A percentile compares a stretch with the other conserved stretches of the same genome.
phyloP scores from a whole-genome alignment of 2,329 filamentous ascomycete genomes.

The Leptoxyphium fumago region DNA sequence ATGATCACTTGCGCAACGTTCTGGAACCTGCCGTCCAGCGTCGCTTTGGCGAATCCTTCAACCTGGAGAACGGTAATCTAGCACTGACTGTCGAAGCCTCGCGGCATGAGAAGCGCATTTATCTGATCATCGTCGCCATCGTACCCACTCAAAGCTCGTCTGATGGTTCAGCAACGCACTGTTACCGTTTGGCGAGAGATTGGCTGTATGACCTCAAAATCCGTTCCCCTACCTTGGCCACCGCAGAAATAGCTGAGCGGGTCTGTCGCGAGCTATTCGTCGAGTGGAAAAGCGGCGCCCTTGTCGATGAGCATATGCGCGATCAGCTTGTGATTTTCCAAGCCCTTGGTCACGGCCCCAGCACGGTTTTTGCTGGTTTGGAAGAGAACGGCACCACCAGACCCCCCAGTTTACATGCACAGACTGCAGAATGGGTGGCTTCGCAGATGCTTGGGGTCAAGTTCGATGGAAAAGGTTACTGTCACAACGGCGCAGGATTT shows the following conservation, averaged over 20 bases:
- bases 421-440: slow-evolving; percentile 32
- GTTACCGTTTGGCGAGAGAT: slow-evolving; percentile 36
- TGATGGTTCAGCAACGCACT: slow-evolving; percentile 15
- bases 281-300: slow-evolving; percentile 33
- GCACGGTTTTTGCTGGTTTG: slow-evolving; percentile 13
- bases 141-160: slow-evolving; percentile 16
- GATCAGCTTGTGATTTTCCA: slow-evolving; percentile 48
- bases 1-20: slow-evolving; percentile 12
- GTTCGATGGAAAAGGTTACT: slow-evolving; percentile 23
- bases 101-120: slow-evolving; percentile 23
- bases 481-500: neutral
- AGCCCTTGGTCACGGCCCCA: slow-evolving; percentile 33
- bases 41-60: slow-evolving; percentile 5
- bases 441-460: slow-evolving; percentile 23
- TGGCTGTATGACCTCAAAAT: slow-evolving; percentile 30
- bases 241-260: slow-evolving; percentile 24
- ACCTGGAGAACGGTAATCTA: slow-evolving; percentile 1
- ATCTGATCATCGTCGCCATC: slow-evolving; percentile 41
- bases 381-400: slow-evolving; percentile 9
- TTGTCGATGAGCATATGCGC: slow-evolving; percentile 40
- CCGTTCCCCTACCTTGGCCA: slow-evolving; percentile 5
- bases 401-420: slow-evolving; percentile 29
- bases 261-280: slow-evolving; percentile 30
- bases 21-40: slow-evolving; percentile 3
- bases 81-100: slow-evolving; percentile 10